Conservation (phyloP, 176 grass and related monocot species). For the maize (Zea mays) region DNA sequence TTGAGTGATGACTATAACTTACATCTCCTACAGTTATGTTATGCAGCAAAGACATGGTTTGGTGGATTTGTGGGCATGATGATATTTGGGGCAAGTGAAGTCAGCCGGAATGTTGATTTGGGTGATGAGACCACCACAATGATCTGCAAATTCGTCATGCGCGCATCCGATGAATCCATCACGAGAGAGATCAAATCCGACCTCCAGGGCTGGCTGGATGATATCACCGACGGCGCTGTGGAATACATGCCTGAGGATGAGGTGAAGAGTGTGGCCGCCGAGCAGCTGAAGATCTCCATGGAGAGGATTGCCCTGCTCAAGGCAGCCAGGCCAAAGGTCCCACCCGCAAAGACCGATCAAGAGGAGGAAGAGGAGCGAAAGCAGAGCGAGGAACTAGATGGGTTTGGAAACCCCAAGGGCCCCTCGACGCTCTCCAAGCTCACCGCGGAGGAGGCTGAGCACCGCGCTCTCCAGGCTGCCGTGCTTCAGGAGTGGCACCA, state of each 20-base stretch:
- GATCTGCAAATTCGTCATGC: conserved; percentile 95
- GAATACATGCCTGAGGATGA: conserved; percentile 96
- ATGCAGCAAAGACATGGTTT: conserved; percentile 95
- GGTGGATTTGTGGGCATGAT: conserved; percentile 98
- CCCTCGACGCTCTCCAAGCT: conserved; percentile 81
- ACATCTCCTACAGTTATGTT: conserved; percentile 64
- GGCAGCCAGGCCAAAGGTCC: conserved; percentile 74
- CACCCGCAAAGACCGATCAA: conserved; percentile 54
- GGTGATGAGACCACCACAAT: conserved; percentile 97
- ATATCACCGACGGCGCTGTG: conserved; percentile 76
- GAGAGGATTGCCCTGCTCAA: conserved; percentile 88
- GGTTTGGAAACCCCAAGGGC: conserved; percentile 75
- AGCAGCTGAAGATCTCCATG: conserved; percentile 83
- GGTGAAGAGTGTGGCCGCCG: conserved; percentile 67
- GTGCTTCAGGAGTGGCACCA: conserved; percentile 93
- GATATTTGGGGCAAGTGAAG: conserved; percentile 97
- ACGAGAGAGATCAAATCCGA: conserved; percentile 85
- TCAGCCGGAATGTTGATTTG: conserved; percentile 88
- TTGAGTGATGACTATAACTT: neutral
- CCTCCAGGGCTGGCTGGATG: conserved; percentile 90
- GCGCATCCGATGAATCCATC: conserved; percentile 87
- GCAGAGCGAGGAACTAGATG: conserved; percentile 56
- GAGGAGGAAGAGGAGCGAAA: conserved; percentile 76
- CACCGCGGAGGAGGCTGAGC: conserved; percentile 85
- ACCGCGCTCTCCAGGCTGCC: conserved; percentile 86